Percentiles rank a stretch among this genome's conserved stretches.
These are phyloP conservation scores for Yamadazyma tumulicola DNA, from an alignment of 805 yeast species.

Conservation along the genomic window DNA sequence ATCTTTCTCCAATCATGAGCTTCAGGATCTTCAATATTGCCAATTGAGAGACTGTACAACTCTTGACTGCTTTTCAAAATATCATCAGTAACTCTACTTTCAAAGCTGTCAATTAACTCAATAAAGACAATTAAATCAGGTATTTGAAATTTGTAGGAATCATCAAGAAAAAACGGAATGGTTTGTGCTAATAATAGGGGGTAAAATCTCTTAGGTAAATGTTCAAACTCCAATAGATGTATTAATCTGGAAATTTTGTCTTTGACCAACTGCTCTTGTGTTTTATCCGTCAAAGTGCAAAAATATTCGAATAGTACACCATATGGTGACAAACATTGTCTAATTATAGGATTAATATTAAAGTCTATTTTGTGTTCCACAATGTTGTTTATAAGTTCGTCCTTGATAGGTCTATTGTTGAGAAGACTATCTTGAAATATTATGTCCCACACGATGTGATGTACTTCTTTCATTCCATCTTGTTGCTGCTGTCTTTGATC, in stretches of 20 bases:
- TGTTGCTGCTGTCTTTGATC: constrained; percentile 12
- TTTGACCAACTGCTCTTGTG: constrained; percentile 15
- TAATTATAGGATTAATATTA: constrained; percentile 51
- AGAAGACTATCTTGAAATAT: constrained; percentile 59
- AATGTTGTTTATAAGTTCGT: constrained; percentile 50
- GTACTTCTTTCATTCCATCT: constrained; percentile 42
- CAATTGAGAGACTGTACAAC: constrained; percentile 25
- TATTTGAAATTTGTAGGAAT: constrained; percentile 16
- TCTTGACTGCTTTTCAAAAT: constrained; percentile 28
- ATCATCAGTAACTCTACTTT: constrained; percentile 17
- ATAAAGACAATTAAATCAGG: constrained; percentile 34
- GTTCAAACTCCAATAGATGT: constrained; percentile 42
- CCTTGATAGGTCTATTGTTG: constrained; percentile 52
- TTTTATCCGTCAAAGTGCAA: constrained; percentile 21
- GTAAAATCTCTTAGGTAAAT: constrained; percentile 45
- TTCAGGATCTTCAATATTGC: constrained; percentile 13
- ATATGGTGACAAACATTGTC: constrained; percentile 70
- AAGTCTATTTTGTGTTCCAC: constrained; percentile 33
- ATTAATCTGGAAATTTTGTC: constrained; percentile 41
- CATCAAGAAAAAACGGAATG: constrained; percentile 34
- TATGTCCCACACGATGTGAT: constrained; percentile 52
- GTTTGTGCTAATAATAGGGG: constrained; percentile 50
- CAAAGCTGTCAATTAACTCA: constrained; percentile 38
- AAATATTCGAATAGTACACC: constrained; percentile 57
- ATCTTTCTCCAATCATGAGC: constrained; percentile 36